Conservation (phyloP, 1,284 basidiomycete species). For the Heliocybe sulcata region DNA sequence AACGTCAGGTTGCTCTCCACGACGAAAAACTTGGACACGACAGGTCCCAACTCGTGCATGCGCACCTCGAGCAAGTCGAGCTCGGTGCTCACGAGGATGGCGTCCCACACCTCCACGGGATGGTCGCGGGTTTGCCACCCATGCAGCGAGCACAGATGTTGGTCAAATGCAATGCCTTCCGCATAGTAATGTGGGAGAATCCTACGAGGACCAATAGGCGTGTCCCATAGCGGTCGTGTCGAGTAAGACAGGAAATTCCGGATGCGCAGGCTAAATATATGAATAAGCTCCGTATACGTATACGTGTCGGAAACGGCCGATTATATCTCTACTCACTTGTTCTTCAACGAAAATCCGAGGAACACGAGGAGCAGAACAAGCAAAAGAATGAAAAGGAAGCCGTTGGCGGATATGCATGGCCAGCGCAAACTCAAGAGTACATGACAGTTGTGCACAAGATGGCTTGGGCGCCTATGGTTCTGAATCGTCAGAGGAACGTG, state of each 20-base stretch:
- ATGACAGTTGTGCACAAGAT: too few relatives aligned
- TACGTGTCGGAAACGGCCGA: too few relatives aligned
- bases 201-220: slow-evolving; percentile 36
- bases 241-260: slow-evolving; percentile 48
- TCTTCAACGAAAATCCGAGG: too few relatives aligned
- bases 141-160: slow-evolving; percentile 43
- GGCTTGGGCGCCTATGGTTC: too few relatives aligned
- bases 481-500: too few relatives aligned
- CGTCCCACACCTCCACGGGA: slow-evolving; percentile 34
- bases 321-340: too few relatives aligned
- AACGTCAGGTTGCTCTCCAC: slow-evolving; percentile 48
- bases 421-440: too few relatives aligned
- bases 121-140: slow-evolving; percentile 37
- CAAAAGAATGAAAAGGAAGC: too few relatives aligned
- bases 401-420: too few relatives aligned
- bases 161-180: slow-evolving; percentile 39
- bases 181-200: slow-evolving; percentile 50
- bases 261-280: slow-evolving; percentile 4
- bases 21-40: slow-evolving; percentile 61
- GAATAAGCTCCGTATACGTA: not conserved
- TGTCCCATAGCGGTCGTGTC: slow-evolving; percentile 61
- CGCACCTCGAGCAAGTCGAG: slow-evolving; percentile 66
- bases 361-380: too few relatives aligned
- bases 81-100: slow-evolving; percentile 57
- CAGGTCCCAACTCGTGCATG: slow-evolving; percentile 52